Evolutionary conservation across 2,329 filamentous ascomycete genomes (phyloP).

Genomic region (Penicillium sp.): DNA sequence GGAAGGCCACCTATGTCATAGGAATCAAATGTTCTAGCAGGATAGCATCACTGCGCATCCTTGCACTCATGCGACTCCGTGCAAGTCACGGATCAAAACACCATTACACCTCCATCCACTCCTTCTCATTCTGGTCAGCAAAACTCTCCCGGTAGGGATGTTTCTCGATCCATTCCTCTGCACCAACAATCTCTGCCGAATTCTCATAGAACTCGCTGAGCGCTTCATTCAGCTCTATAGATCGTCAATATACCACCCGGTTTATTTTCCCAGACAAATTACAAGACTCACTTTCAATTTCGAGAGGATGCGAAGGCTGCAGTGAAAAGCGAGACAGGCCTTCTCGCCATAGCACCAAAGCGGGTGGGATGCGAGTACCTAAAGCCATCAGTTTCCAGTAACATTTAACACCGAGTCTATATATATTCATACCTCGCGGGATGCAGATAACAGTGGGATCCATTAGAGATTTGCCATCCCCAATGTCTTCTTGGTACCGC

Average conservation of each 20-base stretch:
- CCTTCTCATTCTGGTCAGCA: conserved; percentile 4
- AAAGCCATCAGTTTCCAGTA: not conserved
- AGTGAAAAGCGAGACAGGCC: conserved; percentile 6
- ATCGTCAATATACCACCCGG: not conserved
- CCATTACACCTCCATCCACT: not conserved
- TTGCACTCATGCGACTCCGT: too few relatives aligned
- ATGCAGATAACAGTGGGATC: conserved; percentile 7
- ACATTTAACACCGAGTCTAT: not conserved
- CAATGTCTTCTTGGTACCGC: conserved; percentile 5
- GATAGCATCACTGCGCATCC: too few relatives aligned
- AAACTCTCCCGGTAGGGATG: conserved; percentile 7
- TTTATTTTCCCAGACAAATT: too few relatives aligned
- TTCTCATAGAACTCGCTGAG: conserved; percentile 10
- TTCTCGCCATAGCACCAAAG: conserved; percentile 7
- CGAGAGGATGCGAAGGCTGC: conserved; percentile 6
- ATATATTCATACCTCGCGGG: not conserved
- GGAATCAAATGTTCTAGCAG: too few relatives aligned
- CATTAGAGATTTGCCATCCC: not conserved
- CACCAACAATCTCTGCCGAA: not conserved
- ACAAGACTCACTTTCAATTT: conserved; percentile 6
- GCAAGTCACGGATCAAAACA: not conserved
- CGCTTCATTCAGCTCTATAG: conserved; percentile 1
- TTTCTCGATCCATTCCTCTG: conserved; percentile 10
- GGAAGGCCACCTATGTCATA: too few relatives aligned
- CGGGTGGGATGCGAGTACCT: conserved; percentile 8